These are phyloP conservation scores for Geranium incanum DNA, from an alignment of 441 rosid species.

Conservation along the genomic window DNA sequence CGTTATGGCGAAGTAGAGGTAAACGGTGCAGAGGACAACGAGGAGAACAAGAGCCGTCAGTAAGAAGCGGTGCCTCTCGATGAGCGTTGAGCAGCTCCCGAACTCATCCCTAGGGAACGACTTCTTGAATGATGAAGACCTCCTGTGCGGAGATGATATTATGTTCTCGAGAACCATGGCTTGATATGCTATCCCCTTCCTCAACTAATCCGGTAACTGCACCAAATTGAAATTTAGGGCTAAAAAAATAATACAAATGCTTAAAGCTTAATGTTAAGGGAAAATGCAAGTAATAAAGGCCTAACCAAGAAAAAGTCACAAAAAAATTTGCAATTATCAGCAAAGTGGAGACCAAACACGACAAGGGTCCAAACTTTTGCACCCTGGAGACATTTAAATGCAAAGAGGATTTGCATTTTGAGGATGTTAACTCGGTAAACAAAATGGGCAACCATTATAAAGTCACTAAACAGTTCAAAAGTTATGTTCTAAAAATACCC, in stretches of 20 bases:
- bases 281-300: too few species aligned
- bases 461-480: too few species aligned
- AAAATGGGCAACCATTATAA: too few species aligned
- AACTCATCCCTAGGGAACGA: constrained; percentile 2
- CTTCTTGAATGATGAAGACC: constrained; percentile 5
- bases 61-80: constrained; percentile 2
- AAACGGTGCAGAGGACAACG: neutral
- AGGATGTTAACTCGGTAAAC: too few species aligned
- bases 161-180: neutral
- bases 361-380: too few species aligned
- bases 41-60: constrained; percentile 7
- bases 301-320: too few species aligned
- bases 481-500: too few species aligned
- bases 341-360: too few species aligned
- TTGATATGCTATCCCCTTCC: neutral
- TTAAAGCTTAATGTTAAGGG: too few species aligned
- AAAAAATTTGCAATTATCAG: too few species aligned
- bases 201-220: neutral
- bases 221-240: neutral
- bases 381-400: too few species aligned
- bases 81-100: neutral
- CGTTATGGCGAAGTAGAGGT: constrained; percentile 7
- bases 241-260: neutral
- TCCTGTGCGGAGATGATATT: neutral
- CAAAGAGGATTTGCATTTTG: too few species aligned